Evolutionary conservation across 306 rosid genomes (phyloP), one percentile per base, ranked within the genome.

Genomic region (Crataegus laevigata): DNA sequence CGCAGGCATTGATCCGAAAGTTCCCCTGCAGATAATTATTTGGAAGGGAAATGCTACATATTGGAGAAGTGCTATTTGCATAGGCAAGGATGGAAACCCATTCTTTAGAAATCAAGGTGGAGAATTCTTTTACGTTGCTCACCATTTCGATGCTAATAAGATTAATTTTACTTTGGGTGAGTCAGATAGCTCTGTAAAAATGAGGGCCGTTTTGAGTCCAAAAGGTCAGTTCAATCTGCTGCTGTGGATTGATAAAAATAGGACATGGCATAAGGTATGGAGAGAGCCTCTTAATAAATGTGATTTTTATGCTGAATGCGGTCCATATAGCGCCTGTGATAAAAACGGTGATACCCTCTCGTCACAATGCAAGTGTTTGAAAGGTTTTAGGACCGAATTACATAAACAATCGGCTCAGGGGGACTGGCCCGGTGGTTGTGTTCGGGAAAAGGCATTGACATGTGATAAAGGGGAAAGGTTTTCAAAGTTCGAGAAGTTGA

Each of bases 361-460:
- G 21, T 11, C 74, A 68, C 30, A 29, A 12, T 76, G 45, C 57
- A 8, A 42, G 42, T 32, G 72, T 66, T 45, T 36, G 51, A 55
- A 8, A 21, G 66, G 36, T 22, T 71, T 71, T 55, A 55, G 0
- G 10, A 7, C 59, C 13, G 26, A 78, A 76, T 25, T 90, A 52
- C 51, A 43, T 1, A 3, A n/a, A 15, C 75, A 32, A 55, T 55
- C 2, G 65, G 32, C 1, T 9, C 5, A 0, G 40, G 29, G 62
- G 45, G 21, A 51, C 52, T 70, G 63, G 88, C 84, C 3, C 58
- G 78, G 11, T 89, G 93, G 59, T 86, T 81, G 32, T 82, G 78
- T 76, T 71, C 81, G 68, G 75, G 88, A 40, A 77, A 84, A 72
- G 72, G 78, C 1, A 30, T 57, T 58, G 60, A 71, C 25, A n/a